These are phyloP conservation scores for Suhomyces panamericanus DNA, from an alignment of 1,139 yeast species.

Conservation along the genomic window DNA sequence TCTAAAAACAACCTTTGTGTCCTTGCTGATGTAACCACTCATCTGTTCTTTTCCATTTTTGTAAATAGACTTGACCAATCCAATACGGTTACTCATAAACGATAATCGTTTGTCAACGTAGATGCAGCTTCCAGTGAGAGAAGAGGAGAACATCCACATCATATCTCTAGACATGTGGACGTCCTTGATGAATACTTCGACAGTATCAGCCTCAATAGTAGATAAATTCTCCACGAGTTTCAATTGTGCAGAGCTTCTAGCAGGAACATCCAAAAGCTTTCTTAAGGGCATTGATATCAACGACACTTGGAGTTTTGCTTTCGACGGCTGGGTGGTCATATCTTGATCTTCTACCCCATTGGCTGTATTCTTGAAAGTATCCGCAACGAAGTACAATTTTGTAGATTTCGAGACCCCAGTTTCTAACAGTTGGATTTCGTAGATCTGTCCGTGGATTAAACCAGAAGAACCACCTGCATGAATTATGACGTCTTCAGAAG, in stretches of 20 bases:
- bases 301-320: slow-evolving; percentile 46
- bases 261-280: slow-evolving; percentile 60
- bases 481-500: slow-evolving; percentile 59
- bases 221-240: slow-evolving; percentile 38
- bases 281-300: slow-evolving; percentile 65
- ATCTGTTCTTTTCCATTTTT: slow-evolving; percentile 67
- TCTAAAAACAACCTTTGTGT: slow-evolving; percentile 79
- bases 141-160: slow-evolving; percentile 83
- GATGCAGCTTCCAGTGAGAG: slow-evolving; percentile 62
- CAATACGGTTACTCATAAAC: slow-evolving; percentile 59
- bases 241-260: slow-evolving; percentile 61
- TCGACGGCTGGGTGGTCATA: slow-evolving; percentile 7
- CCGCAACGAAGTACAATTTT: slow-evolving; percentile 30
- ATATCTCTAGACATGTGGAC: slow-evolving; percentile 83
- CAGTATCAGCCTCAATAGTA: slow-evolving; percentile 69
- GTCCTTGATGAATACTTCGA: slow-evolving; percentile 82
- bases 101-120: slow-evolving; percentile 65
- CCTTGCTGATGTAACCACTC: slow-evolving; percentile 65
- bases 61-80: slow-evolving; percentile 66
- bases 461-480: slow-evolving; percentile 58
- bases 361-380: slow-evolving; percentile 16
- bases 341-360: slow-evolving; percentile 7
- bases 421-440: slow-evolving; percentile 47
- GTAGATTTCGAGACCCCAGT: slow-evolving; percentile 30
- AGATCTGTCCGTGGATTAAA: slow-evolving; percentile 66